These are phyloP conservation scores for Phyllosticta citribraziliensis DNA, from an alignment of 2,329 filamentous ascomycete genomes.

Conservation along the genomic window DNA sequence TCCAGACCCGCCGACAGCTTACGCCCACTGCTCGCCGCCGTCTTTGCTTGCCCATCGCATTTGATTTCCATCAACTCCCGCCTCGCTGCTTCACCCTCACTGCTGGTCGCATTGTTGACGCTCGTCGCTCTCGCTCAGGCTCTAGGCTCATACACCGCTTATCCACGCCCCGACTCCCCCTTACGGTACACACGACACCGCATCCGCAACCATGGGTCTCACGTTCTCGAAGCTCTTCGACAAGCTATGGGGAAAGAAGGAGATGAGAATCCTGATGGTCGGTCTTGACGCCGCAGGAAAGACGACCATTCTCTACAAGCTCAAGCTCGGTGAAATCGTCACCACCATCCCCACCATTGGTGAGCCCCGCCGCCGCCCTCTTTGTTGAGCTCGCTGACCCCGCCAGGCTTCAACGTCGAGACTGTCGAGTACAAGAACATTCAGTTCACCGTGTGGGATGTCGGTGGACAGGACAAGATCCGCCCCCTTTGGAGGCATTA, in stretches of 20 bases:
- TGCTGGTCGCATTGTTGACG: slow-evolving; percentile 3
- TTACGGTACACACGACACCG: slow-evolving; percentile 1
- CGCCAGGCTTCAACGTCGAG: slow-evolving; percentile 82
- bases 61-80: not conserved
- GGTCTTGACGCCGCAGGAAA: slow-evolving; percentile 97
- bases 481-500: slow-evolving; percentile 95
- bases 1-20: slow-evolving; percentile 7
- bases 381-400: not conserved
- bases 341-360: slow-evolving; percentile 96
- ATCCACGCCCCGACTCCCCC: slow-evolving; percentile 3
- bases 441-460: slow-evolving; percentile 99
- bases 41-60: slow-evolving; percentile 5
- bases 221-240: slow-evolving; percentile 93
- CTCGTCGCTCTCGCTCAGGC: not conserved
- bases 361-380: slow-evolving; percentile 23
- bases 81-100: not conserved
- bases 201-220: slow-evolving; percentile 70
- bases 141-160: slow-evolving; percentile 9
- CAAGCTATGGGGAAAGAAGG: slow-evolving; percentile 98
- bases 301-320: slow-evolving; percentile 97
- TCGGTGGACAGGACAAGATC: slow-evolving; percentile 98
- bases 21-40: slow-evolving; percentile 6
- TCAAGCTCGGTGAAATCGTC: slow-evolving; percentile 96
- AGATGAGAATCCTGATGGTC: slow-evolving; percentile 98
- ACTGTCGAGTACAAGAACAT: slow-evolving; percentile 99